Percentiles rank a stretch among this genome's conserved stretches.
phyloP scores from a whole-genome alignment of 495 filamentous ascomycete species.

The Filosporella fistucella region DNA sequence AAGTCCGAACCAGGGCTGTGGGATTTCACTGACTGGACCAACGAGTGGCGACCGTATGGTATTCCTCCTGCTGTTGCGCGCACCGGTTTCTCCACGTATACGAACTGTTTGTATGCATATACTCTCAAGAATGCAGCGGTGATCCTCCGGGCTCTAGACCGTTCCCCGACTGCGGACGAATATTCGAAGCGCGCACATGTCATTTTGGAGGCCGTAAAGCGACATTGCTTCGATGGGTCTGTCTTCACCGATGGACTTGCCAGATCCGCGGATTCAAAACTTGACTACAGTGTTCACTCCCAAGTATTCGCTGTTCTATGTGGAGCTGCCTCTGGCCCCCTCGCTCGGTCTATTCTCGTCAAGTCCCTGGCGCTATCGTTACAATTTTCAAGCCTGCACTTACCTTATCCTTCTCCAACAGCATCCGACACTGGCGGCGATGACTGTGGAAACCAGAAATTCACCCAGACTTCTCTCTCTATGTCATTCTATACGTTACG shows the following conservation, averaged over 20 bases:
- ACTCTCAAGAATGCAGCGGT: slow-evolving; percentile 25
- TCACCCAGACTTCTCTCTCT: not conserved
- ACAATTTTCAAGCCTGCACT: too few relatives aligned
- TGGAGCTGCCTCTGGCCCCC: slow-evolving; percentile 13
- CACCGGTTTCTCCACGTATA: slow-evolving; percentile 33
- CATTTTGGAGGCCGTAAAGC: slow-evolving; percentile 21
- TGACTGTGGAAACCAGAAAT: too few relatives aligned
- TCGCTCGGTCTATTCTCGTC: not conserved
- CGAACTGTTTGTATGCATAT: slow-evolving; percentile 33
- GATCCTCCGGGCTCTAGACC: slow-evolving; percentile 24
- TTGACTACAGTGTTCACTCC: slow-evolving; percentile 25
- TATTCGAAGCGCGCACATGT: slow-evolving; percentile 26
- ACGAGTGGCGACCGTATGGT: slow-evolving; percentile 30
- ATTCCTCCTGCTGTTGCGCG: slow-evolving; percentile 23
- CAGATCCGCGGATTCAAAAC: slow-evolving; percentile 21
- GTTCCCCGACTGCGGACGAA: slow-evolving; percentile 26
- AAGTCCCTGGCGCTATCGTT: not conserved
- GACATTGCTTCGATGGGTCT: slow-evolving; percentile 27
- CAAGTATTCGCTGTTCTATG: slow-evolving; percentile 31
- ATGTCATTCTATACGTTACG: slow-evolving; percentile 10
- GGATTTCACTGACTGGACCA: slow-evolving; percentile 37
- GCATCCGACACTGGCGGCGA: too few relatives aligned
- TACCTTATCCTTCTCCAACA: too few relatives aligned
- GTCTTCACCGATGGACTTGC: slow-evolving; percentile 5
- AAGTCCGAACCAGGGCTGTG: slow-evolving; percentile 16